A percentile compares a stretch with the other conserved stretches of the same genome.
These are phyloP conservation scores for Lentinula novae-zelandiae DNA, from an alignment of 1,284 basidiomycete genomes.

Conservation along the genomic window DNA sequence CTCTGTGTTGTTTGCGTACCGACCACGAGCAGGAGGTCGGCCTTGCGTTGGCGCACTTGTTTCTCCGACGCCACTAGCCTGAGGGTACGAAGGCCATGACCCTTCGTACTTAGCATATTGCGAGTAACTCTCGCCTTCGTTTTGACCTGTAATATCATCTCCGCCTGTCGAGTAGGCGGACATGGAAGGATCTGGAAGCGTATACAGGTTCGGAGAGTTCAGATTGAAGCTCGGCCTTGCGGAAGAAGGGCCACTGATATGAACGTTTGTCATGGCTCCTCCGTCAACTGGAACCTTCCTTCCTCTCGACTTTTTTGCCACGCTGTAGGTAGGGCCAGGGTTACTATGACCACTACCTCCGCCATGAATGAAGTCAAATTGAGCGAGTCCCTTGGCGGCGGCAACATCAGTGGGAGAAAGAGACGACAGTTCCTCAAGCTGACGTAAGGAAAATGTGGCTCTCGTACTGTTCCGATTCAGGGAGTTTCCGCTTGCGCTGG, in stretches of 20 bases:
- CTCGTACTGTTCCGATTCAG: neutral
- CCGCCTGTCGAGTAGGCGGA: neutral
- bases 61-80: neutral
- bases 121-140: neutral
- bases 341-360: neutral
- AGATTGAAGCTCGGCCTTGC: neutral
- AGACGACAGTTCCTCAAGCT: neutral
- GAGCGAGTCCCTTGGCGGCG: neutral
- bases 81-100: neutral
- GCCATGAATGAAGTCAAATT: neutral
- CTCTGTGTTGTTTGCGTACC: neutral
- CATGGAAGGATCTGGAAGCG: neutral
- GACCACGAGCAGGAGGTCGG: neutral
- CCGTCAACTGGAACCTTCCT: slow-evolving; percentile 47
- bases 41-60: neutral
- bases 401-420: neutral
- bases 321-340: slow-evolving; percentile 65
- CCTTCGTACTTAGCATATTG: neutral
- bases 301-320: slow-evolving; percentile 76
- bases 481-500: neutral
- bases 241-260: neutral
- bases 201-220: neutral
- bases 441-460: neutral
- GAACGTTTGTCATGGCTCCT: slow-evolving; percentile 18
- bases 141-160: neutral